These are phyloP conservation scores for Fusarium globosum DNA, from an alignment of 2,329 filamentous ascomycete genomes.

Conservation along the genomic window DNA sequence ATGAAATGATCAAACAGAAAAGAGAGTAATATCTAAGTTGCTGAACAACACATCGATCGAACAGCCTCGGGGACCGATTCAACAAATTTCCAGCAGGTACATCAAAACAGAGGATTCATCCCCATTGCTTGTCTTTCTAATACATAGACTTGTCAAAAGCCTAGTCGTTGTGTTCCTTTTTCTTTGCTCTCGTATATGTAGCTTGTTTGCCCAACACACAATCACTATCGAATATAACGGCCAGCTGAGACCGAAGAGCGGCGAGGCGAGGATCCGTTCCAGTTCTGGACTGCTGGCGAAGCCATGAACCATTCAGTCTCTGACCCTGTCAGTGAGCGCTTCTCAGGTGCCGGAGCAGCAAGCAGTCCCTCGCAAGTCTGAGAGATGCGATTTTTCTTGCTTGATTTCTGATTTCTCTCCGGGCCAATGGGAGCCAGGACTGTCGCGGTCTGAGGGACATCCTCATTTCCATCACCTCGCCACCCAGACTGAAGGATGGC, in stretches of 20 bases:
- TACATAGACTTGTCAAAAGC: neutral
- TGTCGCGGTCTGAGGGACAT: neutral
- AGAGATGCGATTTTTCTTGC: conserved; percentile 6
- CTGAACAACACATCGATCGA: neutral
- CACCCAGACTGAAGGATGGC: conserved; percentile 19
- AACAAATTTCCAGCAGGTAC: neutral
- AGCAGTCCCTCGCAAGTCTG: conserved; percentile 44
- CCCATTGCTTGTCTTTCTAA: neutral
- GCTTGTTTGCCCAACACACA: neutral
- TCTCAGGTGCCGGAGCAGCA: conserved; percentile 44
- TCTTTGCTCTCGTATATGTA: conserved; percentile 9
- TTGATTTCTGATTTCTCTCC: conserved; percentile 20
- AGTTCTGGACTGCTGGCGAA: conserved; percentile 15
- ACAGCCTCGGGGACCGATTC: neutral
- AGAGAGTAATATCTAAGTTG: conserved; percentile 35
- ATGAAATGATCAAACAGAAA: conserved; percentile 3
- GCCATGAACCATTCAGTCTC: conserved; percentile 24
- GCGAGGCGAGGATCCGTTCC: conserved; percentile 24
- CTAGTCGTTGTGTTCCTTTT: neutral
- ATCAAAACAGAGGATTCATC: neutral
- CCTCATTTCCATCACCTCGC: conserved; percentile 22
- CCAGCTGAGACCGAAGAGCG: conserved; percentile 23
- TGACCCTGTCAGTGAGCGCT: conserved; percentile 47
- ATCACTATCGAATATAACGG: conserved; percentile 11
- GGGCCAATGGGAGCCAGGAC: conserved; percentile 32